A percentile compares a stretch with the other conserved stretches of the same genome.
Conservation (phyloP, 768 basidiomycete species). For the Suillus americanus region DNA sequence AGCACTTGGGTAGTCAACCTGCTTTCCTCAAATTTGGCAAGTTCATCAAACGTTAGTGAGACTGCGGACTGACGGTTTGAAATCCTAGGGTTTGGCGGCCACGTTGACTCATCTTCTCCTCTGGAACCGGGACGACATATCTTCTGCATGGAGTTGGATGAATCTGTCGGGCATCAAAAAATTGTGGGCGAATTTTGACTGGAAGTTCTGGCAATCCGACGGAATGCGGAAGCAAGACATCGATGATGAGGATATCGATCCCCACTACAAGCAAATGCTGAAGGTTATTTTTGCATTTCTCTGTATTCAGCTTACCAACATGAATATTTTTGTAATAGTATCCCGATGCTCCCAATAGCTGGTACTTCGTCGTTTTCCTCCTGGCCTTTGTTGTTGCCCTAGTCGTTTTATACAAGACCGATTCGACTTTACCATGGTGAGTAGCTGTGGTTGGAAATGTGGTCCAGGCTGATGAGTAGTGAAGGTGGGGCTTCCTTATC, state of each 20-base stretch:
- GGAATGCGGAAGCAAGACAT: slow-evolving; percentile 35
- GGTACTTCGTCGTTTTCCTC: slow-evolving; percentile 22
- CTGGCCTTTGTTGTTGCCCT: background rate
- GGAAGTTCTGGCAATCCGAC: slow-evolving; percentile 43
- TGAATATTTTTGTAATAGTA: slow-evolving; percentile 13
- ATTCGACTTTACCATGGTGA: slow-evolving; percentile 50
- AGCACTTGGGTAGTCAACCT: slow-evolving; percentile 46
- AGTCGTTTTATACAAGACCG: slow-evolving; percentile 32
- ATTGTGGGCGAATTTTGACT: slow-evolving; percentile 37
- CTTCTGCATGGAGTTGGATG: slow-evolving; percentile 42
- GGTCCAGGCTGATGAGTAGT: background rate
- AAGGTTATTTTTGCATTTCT: slow-evolving; percentile 32
- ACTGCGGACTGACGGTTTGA: background rate
- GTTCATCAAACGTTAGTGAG: background rate
- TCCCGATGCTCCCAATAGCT: slow-evolving; percentile 21
- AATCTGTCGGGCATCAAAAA: slow-evolving; percentile 33
- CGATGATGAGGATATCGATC: slow-evolving; percentile 37
- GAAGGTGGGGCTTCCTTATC: slow-evolving; percentile 49
- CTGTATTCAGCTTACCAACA: background rate
- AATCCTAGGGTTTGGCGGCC: slow-evolving; percentile 38
- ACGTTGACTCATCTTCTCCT: slow-evolving; percentile 48
- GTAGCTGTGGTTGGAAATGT: slow-evolving; percentile 1
- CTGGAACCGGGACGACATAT: slow-evolving; percentile 44
- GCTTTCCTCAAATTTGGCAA: slow-evolving; percentile 39
- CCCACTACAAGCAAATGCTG: slow-evolving; percentile 52